Percentiles rank a stretch among this genome's conserved stretches.
These are phyloP conservation scores for Panus rudis DNA, from an alignment of 768 basidiomycete species.

Conservation along the genomic window DNA sequence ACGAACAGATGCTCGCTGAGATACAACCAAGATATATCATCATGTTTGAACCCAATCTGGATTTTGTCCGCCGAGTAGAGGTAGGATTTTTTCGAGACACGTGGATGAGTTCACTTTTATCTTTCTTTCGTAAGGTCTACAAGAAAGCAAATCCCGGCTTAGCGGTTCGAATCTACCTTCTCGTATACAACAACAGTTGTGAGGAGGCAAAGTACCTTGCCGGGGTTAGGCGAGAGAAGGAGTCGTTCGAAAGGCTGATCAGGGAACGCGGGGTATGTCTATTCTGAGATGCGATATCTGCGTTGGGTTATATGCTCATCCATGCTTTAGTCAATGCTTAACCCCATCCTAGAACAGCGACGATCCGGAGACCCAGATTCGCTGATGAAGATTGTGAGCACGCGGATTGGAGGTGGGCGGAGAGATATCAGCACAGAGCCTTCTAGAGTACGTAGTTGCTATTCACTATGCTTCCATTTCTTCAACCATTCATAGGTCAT, in stretches of 20 bases:
- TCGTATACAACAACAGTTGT: conserved; percentile 88
- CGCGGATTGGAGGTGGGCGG: conserved; percentile 81
- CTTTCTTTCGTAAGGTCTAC: conserved; percentile 59
- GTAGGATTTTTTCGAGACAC: conserved; percentile 32
- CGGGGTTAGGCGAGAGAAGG: conserved; percentile 84
- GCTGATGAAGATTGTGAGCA: conserved; percentile 73
- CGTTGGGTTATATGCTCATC: neutral
- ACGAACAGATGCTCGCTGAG: conserved; percentile 83
- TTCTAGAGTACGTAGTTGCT: conserved; percentile 40
- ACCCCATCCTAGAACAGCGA: conserved; percentile 69
- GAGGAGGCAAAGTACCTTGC: conserved; percentile 96
- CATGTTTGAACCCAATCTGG: conserved; percentile 92
- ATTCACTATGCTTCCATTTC: neutral
- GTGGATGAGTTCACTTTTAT: neutral
- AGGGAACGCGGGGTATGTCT: conserved; percentile 79
- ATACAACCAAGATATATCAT: conserved; percentile 87
- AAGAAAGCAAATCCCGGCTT: conserved; percentile 77
- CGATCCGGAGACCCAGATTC: conserved; percentile 41
- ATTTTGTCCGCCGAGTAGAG: conserved; percentile 89
- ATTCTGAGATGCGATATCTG: neutral
- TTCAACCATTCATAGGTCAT: conserved; percentile 54
- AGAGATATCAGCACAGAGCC: conserved; percentile 59
- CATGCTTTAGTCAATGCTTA: conserved; percentile 68
- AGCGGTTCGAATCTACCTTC: conserved; percentile 85
- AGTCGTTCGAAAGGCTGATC: conserved; percentile 88